phyloP scores from a whole-genome alignment of 106 monocot genomes.

The Alisma plantagoaquatica region DNA sequence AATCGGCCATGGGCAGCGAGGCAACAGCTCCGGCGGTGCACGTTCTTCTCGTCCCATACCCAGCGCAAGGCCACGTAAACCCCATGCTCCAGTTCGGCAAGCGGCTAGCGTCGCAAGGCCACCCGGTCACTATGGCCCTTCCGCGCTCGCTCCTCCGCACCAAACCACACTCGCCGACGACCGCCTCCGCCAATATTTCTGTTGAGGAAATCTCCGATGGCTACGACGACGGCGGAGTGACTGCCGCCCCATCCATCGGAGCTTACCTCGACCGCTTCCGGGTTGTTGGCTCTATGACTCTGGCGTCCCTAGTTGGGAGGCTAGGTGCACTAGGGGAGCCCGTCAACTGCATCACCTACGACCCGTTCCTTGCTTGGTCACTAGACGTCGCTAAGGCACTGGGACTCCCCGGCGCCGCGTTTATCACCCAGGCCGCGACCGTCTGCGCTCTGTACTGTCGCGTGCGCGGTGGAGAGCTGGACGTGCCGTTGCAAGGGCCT shows the following conservation, averaged over 20 bases:
- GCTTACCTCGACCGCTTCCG: constrained; percentile 1
- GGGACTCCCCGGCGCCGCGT: constrained; percentile 1
- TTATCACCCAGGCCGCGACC: constrained; percentile 3
- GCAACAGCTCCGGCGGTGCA: background rate
- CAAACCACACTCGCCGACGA: background rate
- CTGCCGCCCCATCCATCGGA: background rate
- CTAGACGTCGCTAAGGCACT: background rate
- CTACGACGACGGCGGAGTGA: constrained; percentile 1
- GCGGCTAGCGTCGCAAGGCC: constrained; percentile 1
- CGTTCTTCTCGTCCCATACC: constrained; percentile 11
- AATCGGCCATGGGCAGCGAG: background rate
- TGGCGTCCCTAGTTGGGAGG: background rate
- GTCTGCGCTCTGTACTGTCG: constrained; percentile 5
- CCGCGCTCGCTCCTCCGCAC: constrained; percentile 1
- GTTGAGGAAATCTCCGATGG: constrained; percentile 9
- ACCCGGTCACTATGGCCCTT: background rate
- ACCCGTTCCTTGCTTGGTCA: constrained; percentile 3
- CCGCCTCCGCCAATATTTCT: too few relatives aligned
- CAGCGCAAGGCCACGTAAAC: constrained; percentile 16
- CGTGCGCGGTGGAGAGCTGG: constrained; percentile 1
- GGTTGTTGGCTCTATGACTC: background rate
- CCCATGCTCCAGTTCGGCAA: constrained; percentile 16
- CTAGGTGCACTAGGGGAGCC: background rate
- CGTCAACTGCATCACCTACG: constrained; percentile 7
- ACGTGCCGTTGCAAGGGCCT: background rate